Base-by-base conservation (phyloP, 352 stramenopile species). In the Pythium rhizo-oryzae region DNA sequence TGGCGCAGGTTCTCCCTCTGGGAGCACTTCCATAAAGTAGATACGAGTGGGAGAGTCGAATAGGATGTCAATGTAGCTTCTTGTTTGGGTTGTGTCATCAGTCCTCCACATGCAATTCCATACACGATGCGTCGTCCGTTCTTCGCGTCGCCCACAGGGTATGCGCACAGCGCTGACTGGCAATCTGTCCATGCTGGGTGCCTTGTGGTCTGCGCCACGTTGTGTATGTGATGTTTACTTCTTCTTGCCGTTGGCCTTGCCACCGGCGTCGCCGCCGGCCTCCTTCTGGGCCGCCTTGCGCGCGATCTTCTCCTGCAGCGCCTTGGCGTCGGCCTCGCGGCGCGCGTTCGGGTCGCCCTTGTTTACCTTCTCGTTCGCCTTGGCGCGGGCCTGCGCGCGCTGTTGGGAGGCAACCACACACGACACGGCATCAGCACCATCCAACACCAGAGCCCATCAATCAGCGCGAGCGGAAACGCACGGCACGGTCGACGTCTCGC, bases 251-350 rank as follows among this genome's bases (percentile, higher is more conserved):
- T 65, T 65, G 35, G 47, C 49, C 28, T 41, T 62, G 46, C 47
- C 28, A 80, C 82, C 39, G 11, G 54, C 62, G 23, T 68, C 56
- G 30, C 80, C 77, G 6, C 80, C 85, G 39, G 77, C 78, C 2
- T 78, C 72, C 67, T 92, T 92, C 72, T 77, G 76, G 1, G 82
- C 82, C 16, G 81, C 82, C 63, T 94, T 94, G 23, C 77, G 79
- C 4, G 84, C 86, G 30, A 94, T 93, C 63, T 94, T 94, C 67
- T 94, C 86, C 70, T 91, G 82, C 19, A 94, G 72, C 18, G 86
- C 86, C 77, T 94, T 92, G 30, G 84, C 84, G 54, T 93, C 81
- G 6, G 83, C 84, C 51, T 92, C 86, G 11, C 85, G 78, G 18
- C 84, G 84, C 12, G 83, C 83, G 21, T 81, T 75, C 16, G 83